These are phyloP conservation scores for Calonectria fujianensis DNA, from an alignment of 2,329 filamentous ascomycete species.

Conservation along the genomic window DNA sequence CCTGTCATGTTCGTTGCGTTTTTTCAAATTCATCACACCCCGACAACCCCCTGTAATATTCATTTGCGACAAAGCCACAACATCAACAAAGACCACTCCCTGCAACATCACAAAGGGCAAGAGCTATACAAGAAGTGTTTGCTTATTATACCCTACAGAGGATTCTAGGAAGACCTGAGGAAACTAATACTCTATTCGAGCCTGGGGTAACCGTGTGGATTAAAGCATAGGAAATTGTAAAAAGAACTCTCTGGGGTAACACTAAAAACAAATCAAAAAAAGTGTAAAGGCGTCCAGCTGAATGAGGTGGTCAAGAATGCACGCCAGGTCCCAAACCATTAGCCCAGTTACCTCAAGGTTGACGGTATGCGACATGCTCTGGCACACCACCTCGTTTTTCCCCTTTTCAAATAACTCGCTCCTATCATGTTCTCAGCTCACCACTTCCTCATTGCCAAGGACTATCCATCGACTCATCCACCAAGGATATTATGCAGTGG, in stretches of 20 bases:
- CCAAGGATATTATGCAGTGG: conserved; percentile 28
- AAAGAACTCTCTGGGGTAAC: conserved; percentile 58
- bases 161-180: conserved; percentile 48
- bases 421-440: conserved; percentile 50
- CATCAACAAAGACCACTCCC: neutral
- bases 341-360: conserved; percentile 21
- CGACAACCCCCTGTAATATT: neutral
- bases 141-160: conserved; percentile 46
- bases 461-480: conserved; percentile 4
- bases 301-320: conserved; percentile 39
- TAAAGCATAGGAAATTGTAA: conserved; percentile 63
- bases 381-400: conserved; percentile 38
- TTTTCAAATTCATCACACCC: neutral
- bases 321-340: conserved; percentile 28
- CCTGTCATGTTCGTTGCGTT: neutral
- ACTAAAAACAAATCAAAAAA: conserved; percentile 62
- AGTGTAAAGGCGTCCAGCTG: conserved; percentile 51
- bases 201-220: conserved; percentile 60
- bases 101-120: neutral
- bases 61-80: neutral
- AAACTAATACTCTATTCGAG: conserved; percentile 58
- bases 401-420: conserved; percentile 38
- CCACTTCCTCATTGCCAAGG: conserved; percentile 45
- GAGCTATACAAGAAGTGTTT: conserved; percentile 18
- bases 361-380: conserved; percentile 25